Percentiles rank a stretch among this genome's conserved stretches.
These are phyloP conservation scores for Scytalidium lignicola DNA, from an alignment of 2,329 filamentous ascomycete species.

Conservation along the genomic window DNA sequence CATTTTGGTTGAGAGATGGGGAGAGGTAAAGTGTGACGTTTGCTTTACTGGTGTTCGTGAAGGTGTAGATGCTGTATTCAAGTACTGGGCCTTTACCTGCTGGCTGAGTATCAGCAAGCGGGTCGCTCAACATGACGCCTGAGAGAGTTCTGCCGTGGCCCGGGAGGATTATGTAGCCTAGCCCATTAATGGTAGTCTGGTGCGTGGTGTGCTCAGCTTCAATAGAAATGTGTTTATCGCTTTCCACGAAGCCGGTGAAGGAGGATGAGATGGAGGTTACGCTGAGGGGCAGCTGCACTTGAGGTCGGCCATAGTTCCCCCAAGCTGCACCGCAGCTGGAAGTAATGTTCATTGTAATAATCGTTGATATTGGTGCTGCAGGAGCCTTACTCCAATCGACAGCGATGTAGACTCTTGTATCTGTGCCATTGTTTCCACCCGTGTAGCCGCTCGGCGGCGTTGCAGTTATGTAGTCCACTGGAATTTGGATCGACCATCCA, in stretches of 20 bases:
- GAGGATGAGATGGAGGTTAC: slow-evolving; percentile 41
- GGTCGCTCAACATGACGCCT: slow-evolving; percentile 52
- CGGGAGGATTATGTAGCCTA: slow-evolving; percentile 45
- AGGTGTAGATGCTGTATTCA: slow-evolving; percentile 58
- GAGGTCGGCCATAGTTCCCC: slow-evolving; percentile 39
- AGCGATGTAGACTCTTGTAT: slow-evolving; percentile 48
- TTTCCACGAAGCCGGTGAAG: slow-evolving; percentile 60
- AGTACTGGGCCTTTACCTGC: slow-evolving; percentile 47
- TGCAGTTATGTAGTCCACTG: slow-evolving; percentile 46
- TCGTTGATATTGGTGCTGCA: slow-evolving; percentile 33
- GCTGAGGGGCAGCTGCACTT: slow-evolving; percentile 50
- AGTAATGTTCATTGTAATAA: slow-evolving; percentile 48
- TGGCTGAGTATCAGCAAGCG: slow-evolving; percentile 43
- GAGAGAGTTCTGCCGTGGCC: slow-evolving; percentile 53
- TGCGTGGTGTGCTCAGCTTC: slow-evolving; percentile 44
- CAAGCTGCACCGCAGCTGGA: slow-evolving; percentile 36
- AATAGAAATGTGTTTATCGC: slow-evolving; percentile 51
- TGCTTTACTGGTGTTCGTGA: slow-evolving; percentile 36
- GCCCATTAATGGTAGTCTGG: slow-evolving; percentile 33
- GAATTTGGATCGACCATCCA: slow-evolving; percentile 45
- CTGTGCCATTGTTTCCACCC: slow-evolving; percentile 38
- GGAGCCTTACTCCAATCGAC: slow-evolving; percentile 50
- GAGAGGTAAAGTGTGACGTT: slow-evolving; percentile 46
- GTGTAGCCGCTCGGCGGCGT: slow-evolving; percentile 46
- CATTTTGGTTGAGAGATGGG: slow-evolving; percentile 44